Evolutionary conservation across 1,284 basidiomycete genomes (phyloP).

Genomic region (Cutaneotrichosporon spelunceum): DNA sequence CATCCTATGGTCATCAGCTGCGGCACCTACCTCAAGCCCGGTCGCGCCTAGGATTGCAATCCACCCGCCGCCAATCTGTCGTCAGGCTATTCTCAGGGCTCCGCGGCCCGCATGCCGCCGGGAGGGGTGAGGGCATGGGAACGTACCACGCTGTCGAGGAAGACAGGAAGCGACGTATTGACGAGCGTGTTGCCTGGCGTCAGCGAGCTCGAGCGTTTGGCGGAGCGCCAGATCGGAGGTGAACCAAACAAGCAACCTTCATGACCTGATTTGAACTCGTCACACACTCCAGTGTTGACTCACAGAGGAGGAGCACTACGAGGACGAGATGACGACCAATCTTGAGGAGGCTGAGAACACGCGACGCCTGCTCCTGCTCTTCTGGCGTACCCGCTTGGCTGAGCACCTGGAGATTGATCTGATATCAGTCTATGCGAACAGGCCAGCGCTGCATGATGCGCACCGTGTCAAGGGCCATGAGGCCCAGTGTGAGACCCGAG

Average conservation of each 20-base stretch:
- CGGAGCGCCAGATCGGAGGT: not conserved
- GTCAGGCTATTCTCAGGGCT: slow-evolving; percentile 4
- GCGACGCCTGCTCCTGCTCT: slow-evolving; percentile 52
- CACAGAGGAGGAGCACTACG: slow-evolving; percentile 52
- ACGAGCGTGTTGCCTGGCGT: slow-evolving; percentile 53
- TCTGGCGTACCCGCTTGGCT: slow-evolving; percentile 50
- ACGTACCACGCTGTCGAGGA: slow-evolving; percentile 50
- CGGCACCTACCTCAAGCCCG: slow-evolving; percentile 29
- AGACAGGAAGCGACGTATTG: slow-evolving; percentile 56
- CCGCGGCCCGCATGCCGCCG: not conserved
- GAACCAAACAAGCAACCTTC: not conserved
- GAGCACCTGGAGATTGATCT: slow-evolving; percentile 50
- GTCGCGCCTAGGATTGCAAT: slow-evolving; percentile 39
- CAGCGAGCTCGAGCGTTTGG: slow-evolving; percentile 7
- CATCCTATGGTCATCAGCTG: not conserved
- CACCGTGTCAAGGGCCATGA: slow-evolving; percentile 55
- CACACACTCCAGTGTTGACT: slow-evolving; percentile 11
- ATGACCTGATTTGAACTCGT: not conserved
- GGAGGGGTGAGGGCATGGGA: not conserved
- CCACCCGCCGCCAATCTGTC: slow-evolving; percentile 47
- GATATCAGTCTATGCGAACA: not conserved
- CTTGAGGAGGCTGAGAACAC: slow-evolving; percentile 52
- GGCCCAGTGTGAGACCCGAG: slow-evolving; percentile 55
- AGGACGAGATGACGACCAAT: slow-evolving; percentile 51
- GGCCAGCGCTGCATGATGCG: slow-evolving; percentile 3